Percentiles rank a stretch among this genome's conserved stretches.
Conservation (phyloP, 306 rosid species). For the Cicer bijugum region DNA sequence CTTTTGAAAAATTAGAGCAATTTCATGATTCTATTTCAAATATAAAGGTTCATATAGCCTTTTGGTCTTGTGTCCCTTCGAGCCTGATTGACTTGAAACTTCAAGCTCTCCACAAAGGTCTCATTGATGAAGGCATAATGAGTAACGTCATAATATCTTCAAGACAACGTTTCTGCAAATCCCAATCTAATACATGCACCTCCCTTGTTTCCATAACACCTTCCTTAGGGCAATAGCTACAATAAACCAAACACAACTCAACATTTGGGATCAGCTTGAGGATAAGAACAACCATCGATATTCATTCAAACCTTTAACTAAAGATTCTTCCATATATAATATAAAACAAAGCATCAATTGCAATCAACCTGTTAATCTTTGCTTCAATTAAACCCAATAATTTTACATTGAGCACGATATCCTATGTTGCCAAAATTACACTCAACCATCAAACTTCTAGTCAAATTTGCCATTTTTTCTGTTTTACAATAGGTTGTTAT, state of each 20-base stretch:
- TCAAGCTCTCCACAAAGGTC: not conserved
- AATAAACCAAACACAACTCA: too few species aligned
- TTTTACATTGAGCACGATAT: not conserved
- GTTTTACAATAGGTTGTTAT: not conserved
- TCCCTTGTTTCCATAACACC: too few species aligned
- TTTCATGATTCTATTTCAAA: not conserved
- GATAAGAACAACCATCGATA: too few species aligned
- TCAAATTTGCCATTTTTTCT: not conserved
- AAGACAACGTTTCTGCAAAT: not conserved
- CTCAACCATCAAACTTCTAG: not conserved
- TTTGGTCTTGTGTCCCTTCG: too few species aligned
- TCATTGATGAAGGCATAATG: not conserved
- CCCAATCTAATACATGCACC: too few species aligned
- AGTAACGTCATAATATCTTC: not conserved
- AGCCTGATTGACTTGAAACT: not conserved
- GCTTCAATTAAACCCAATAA: not conserved
- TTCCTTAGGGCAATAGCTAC: too few species aligned
- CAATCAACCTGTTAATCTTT: not conserved
- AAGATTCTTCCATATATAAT: not conserved
- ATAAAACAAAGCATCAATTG: not conserved
- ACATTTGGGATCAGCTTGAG: too few species aligned
- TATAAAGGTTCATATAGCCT: not conserved
- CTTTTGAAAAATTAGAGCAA: not conserved
- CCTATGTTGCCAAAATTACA: not conserved
- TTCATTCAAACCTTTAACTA: too few species aligned